These are phyloP conservation scores for Gossypium davidsonii DNA, from an alignment of 441 rosid genomes.

Conservation along the genomic window DNA sequence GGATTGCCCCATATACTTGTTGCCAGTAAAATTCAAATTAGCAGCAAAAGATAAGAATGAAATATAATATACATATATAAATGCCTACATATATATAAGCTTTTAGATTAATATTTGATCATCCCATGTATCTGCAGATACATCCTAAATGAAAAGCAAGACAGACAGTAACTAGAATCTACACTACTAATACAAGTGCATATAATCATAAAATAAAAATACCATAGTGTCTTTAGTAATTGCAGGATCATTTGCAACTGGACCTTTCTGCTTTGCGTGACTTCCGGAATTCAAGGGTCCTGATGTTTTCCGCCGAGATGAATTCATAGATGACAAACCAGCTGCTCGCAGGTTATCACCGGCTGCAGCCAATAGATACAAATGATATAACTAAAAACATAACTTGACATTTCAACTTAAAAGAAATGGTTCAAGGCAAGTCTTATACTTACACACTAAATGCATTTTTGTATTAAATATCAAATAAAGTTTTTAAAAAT, in stretches of 20 bases:
- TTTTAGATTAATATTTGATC: background rate
- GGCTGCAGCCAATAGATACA: constrained; percentile 31
- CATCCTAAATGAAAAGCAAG: background rate
- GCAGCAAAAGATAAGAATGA: background rate
- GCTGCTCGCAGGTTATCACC: constrained; percentile 44
- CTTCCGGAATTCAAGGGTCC: constrained; percentile 43
- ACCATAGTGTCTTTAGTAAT: constrained; percentile 43
- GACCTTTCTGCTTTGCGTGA: constrained; percentile 45
- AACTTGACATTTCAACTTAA: background rate
- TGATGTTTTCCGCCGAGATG: constrained; percentile 47
- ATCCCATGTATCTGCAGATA: background rate
- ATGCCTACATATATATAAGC: background rate
- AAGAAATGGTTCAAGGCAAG: background rate
- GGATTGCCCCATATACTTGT: constrained; percentile 33
- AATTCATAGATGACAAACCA: constrained; percentile 41
- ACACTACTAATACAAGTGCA: background rate
- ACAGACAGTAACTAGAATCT: background rate
- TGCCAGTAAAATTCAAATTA: constrained; percentile 7
- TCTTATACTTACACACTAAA: background rate
- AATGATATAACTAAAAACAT: background rate
- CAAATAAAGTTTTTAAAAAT: background rate
- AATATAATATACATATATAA: background rate
- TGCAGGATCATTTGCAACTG: constrained; percentile 37
- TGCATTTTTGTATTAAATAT: background rate
- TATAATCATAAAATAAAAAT: constrained; percentile 4